Evolutionary conservation across 2,329 filamentous ascomycete species (phyloP).

Genomic region (Verticillium tricorpus): DNA sequence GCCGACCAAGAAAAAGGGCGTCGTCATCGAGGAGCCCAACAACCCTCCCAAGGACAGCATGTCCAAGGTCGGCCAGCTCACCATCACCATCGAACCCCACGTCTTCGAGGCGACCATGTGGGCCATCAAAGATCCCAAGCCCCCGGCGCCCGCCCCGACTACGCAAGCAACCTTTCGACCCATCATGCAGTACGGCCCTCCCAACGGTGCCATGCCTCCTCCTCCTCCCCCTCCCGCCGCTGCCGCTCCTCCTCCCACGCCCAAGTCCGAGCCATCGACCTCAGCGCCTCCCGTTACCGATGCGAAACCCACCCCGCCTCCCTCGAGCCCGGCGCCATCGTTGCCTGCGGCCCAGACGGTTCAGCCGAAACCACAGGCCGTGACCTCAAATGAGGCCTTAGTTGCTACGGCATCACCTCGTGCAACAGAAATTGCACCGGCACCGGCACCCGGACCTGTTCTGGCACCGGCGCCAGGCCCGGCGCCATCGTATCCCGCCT

Average conservation of each 20-base stretch:
- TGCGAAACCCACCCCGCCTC: neutral
- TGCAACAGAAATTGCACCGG: slow-evolving; percentile 1
- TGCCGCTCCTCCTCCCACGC: slow-evolving; percentile 8
- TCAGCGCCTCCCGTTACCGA: neutral
- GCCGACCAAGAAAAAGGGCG: slow-evolving; percentile 63
- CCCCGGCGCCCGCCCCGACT: slow-evolving; percentile 29
- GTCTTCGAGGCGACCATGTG: slow-evolving; percentile 73
- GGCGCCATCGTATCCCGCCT: neutral
- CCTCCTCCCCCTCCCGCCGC: slow-evolving; percentile 20
- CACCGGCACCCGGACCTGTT: slow-evolving; percentile 9
- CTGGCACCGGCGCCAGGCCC: slow-evolving; percentile 13
- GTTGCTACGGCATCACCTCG: neutral
- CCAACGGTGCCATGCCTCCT: slow-evolving; percentile 57
- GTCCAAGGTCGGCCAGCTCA: slow-evolving; percentile 67
- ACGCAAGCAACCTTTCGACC: slow-evolving; percentile 37
- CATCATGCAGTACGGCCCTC: slow-evolving; percentile 62
- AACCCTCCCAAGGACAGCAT: slow-evolving; percentile 69
- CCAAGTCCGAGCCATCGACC: neutral
- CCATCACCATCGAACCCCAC: slow-evolving; percentile 75
- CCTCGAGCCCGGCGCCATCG: neutral
- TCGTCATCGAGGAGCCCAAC: slow-evolving; percentile 56
- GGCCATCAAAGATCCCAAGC: slow-evolving; percentile 62
- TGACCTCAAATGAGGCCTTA: slow-evolving; percentile 2
- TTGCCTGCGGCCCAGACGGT: slow-evolving; percentile 3
- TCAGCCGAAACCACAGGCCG: slow-evolving; percentile 4